Conservation (phyloP, 1,284 basidiomycete species). For the Puccinia coronata region DNA sequence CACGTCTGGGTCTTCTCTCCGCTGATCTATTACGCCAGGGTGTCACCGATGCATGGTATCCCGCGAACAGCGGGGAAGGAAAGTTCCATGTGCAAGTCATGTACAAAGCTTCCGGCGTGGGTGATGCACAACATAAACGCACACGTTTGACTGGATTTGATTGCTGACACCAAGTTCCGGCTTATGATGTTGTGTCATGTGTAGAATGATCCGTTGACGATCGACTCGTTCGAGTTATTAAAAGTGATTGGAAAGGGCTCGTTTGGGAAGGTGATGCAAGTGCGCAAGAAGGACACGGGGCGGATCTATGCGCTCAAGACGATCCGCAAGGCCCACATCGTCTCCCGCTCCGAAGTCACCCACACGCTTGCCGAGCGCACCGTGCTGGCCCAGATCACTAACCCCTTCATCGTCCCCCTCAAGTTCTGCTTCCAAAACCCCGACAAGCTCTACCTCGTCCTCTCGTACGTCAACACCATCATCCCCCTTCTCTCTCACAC, state of each 20-base stretch:
- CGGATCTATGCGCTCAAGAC: constrained; percentile 99
- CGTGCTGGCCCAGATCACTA: constrained; percentile 91
- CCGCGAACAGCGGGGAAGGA: constrained; percentile 42
- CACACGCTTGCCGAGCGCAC: constrained; percentile 99
- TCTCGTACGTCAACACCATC: constrained; percentile 64
- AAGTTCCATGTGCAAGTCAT: constrained; percentile 49
- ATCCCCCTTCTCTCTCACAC: background rate
- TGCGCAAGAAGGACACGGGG: constrained; percentile 94
- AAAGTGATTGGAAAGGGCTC: constrained; percentile 50
- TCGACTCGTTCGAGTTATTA: constrained; percentile 50
- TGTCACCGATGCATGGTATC: constrained; percentile 48
- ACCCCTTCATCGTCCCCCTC: constrained; percentile 95
- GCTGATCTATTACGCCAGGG: constrained; percentile 1
- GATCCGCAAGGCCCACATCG: constrained; percentile 96
- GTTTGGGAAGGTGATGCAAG: constrained; percentile 78
- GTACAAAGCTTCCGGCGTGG: constrained; percentile 48
- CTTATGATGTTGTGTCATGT: background rate
- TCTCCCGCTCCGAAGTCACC: constrained; percentile 97
- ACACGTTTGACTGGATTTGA: background rate
- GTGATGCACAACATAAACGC: background rate
- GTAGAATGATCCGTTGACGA: constrained; percentile 49
- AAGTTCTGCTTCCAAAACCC: constrained; percentile 99
- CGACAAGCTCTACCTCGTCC: constrained; percentile 91
- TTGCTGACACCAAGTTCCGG: background rate
- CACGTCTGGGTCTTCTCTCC: background rate